phyloP scores from a whole-genome alignment of 1,284 basidiomycete species.

The Prillingera fragicola region DNA sequence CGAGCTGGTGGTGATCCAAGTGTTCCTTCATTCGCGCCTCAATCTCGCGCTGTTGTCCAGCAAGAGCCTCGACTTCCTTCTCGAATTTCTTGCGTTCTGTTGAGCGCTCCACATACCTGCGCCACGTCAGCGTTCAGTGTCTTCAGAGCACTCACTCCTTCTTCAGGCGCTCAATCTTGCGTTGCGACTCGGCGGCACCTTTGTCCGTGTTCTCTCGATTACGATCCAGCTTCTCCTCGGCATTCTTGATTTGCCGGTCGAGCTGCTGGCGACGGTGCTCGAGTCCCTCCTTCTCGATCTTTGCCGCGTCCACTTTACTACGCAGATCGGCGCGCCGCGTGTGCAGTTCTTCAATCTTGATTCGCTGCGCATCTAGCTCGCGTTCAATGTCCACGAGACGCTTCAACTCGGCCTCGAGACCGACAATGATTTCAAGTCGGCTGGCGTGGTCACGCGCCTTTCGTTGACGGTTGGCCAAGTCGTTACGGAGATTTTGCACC shows the following conservation, averaged over 20 bases:
- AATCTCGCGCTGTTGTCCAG: conserved; percentile 29
- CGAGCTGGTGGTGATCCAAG: conserved; percentile 62
- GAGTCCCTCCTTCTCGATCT: conserved; percentile 65
- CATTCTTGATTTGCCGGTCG: conserved; percentile 66
- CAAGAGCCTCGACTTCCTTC: conserved; percentile 25
- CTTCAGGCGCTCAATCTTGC: conserved; percentile 64
- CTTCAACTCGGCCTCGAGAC: conserved; percentile 60
- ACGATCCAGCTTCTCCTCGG: conserved; percentile 67
- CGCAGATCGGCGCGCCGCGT: conserved; percentile 61
- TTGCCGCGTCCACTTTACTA: conserved; percentile 63
- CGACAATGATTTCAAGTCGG: conserved; percentile 64
- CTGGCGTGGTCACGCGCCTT: conserved; percentile 68
- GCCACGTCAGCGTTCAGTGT: background rate
- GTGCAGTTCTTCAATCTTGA: conserved; percentile 57
- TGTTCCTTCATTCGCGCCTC: conserved; percentile 63
- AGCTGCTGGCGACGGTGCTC: conserved; percentile 57
- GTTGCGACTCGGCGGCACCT: conserved; percentile 60
- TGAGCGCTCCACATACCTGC: conserved; percentile 24
- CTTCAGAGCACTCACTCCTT: conserved; percentile 65
- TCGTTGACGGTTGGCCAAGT: conserved; percentile 58
- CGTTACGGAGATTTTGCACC: conserved; percentile 57
- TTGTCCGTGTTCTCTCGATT: conserved; percentile 69
- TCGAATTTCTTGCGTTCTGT: conserved; percentile 30
- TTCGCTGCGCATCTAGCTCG: conserved; percentile 61
- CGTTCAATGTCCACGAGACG: conserved; percentile 40